Evolutionary conservation across 495 filamentous ascomycete species (phyloP), one percentile per base, ranked within the genome.

Genomic region (Neurospora africana): DNA sequence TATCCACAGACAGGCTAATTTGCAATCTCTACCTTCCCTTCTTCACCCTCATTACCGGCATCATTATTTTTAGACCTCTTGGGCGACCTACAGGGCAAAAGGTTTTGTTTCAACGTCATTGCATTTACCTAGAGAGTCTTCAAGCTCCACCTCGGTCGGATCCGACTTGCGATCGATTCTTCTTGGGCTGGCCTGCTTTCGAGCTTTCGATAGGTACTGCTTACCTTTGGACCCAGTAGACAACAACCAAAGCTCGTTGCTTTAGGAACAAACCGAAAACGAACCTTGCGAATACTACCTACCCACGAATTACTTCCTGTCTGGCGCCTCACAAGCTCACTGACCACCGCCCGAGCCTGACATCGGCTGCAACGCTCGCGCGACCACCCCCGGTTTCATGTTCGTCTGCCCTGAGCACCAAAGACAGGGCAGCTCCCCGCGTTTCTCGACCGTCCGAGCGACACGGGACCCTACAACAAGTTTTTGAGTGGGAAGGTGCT

Each of bases 371-470:
- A 73, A 74, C 74, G 27, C 72, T 70, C 47, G 40, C 61, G 70
- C 74, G 41, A 65, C 53, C 53, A 35, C 11, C 35, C 74, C 65
- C 72, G 41, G 75, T 73, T 75, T 73, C 76, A 78, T 78, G 76
- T 70, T 65, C 44, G 68, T 68, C 71, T 71, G 75, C 43, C 72
- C 70, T 39, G 69, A 61, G 70, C 53, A 65, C 27, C 53, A 65
- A 65, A 33, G 53, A 65, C 73, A 68, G 68, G 68, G 70, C 73
- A 58, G 68, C 69, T 33, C 68, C 71, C 21, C 75, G 71, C 53
- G 68, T 68, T 65, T 65, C 13, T 65, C 53, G 47, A 65, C 53
- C 53, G 27, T 65, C 53, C 53, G 53, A 65, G 53, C 23, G 11
- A 65, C 53, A 65, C 15, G 19, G 13, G 53, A 65, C 27, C 53